phyloP scores from a whole-genome alignment of 441 rosid species.

The Arabidopsis hybrid region DNA sequence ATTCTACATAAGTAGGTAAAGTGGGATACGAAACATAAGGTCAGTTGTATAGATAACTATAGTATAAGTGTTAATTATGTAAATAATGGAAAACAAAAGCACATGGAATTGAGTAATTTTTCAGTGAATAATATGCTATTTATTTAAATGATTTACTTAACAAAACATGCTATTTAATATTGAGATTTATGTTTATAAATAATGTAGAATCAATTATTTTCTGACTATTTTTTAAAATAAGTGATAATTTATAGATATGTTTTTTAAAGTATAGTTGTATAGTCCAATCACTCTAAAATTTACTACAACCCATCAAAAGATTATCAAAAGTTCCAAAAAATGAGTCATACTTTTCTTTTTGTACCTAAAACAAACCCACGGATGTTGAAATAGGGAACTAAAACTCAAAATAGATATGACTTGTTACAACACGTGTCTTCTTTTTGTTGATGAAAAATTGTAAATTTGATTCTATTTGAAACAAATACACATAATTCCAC shows the following conservation, averaged over 20 bases:
- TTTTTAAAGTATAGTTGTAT: neutral
- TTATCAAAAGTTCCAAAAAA: neutral
- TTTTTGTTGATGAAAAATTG: neutral
- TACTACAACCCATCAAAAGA: neutral
- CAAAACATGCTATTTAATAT: no score
- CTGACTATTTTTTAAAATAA: neutral
- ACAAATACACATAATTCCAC: neutral
- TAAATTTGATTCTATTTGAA: neutral
- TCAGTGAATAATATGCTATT: neutral
- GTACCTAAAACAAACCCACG: neutral
- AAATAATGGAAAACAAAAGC: no score
- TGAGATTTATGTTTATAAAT: no score
- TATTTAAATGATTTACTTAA: neutral
- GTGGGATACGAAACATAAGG: neutral
- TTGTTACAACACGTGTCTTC: conserved; percentile 1
- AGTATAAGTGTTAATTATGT: neutral
- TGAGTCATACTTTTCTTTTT: neutral
- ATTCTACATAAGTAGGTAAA: neutral
- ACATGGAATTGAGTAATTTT: neutral
- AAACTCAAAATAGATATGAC: neutral
- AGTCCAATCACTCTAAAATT: neutral
- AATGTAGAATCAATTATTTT: no score
- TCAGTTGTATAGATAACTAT: neutral
- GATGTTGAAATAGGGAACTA: neutral
- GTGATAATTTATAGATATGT: no score